A percentile compares a stretch with the other conserved stretches of the same genome.
Conservation (phyloP, 768 basidiomycete genomes). For the Termitomyces sp. region DNA sequence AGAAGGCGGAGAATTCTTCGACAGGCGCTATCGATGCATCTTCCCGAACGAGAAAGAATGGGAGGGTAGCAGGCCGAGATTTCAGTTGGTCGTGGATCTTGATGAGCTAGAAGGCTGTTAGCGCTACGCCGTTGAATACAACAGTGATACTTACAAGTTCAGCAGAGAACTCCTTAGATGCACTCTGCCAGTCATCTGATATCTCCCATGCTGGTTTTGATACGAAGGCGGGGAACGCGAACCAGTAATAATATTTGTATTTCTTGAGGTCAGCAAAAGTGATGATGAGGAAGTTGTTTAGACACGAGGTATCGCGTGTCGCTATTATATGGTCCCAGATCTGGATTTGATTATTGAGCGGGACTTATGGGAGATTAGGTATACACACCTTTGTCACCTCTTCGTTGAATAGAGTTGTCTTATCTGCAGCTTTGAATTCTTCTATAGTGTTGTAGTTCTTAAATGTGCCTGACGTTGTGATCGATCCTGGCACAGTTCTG, state of each 20-base stretch:
- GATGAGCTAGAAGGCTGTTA: constrained; percentile 36
- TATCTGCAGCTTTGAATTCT: constrained; percentile 88
- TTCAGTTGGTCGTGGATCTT: constrained; percentile 51
- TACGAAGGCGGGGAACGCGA: constrained; percentile 91
- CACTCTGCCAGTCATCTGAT: constrained; percentile 50
- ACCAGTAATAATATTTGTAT: constrained; percentile 98
- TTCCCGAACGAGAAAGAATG: constrained; percentile 64
- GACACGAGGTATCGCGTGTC: constrained; percentile 48
- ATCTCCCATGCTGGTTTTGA: constrained; percentile 91
- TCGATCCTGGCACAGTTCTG: constrained; percentile 47
- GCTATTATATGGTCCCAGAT: constrained; percentile 65
- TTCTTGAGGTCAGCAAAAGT: constrained; percentile 98
- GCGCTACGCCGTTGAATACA: neutral
- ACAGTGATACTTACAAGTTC: constrained; percentile 33
- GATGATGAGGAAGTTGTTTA: constrained; percentile 84
- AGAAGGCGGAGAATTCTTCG: constrained; percentile 58
- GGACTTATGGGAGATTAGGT: neutral
- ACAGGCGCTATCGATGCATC: constrained; percentile 45
- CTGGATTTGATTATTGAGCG: constrained; percentile 29
- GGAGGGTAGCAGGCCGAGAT: constrained; percentile 29
- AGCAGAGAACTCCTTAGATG: constrained; percentile 39
- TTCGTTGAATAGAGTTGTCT: constrained; percentile 79
- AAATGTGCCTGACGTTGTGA: constrained; percentile 59
- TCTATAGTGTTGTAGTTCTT: constrained; percentile 98
- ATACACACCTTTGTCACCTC: constrained; percentile 56